Evolutionary conservation across 345 rosid genomes (phyloP).

Genomic region (Citropsis articulata): DNA sequence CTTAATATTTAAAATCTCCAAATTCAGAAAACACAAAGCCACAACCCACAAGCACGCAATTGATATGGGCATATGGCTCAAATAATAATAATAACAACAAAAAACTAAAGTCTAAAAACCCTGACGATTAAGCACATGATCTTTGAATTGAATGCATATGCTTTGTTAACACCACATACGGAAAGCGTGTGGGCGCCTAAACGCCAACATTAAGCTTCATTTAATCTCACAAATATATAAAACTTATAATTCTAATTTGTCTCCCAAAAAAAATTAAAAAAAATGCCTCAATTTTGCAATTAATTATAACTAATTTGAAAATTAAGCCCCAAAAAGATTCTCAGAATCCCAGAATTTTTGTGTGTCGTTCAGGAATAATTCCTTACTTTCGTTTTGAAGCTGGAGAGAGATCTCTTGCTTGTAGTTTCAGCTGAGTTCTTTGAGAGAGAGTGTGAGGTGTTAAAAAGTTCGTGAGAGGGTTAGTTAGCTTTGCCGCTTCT

Average conservation of each 20-base stretch:
- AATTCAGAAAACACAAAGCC: neutral
- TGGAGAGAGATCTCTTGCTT: conserved; percentile 56
- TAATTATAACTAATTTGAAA: neutral
- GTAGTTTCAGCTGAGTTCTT: conserved; percentile 20
- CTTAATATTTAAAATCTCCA: conserved; percentile 5
- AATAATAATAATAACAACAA: neutral
- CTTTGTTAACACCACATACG: conserved; percentile 9
- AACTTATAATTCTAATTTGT: neutral
- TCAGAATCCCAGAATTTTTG: neutral
- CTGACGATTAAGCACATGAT: conserved; percentile 5
- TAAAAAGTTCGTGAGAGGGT: conserved; percentile 4
- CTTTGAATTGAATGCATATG: conserved; percentile 11
- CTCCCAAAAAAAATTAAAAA: neutral
- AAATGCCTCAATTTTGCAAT: neutral
- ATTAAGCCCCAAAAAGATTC: neutral
- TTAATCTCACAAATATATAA: neutral
- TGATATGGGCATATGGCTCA: neutral
- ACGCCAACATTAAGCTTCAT: conserved; percentile 1
- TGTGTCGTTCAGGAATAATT: conserved; percentile 28
- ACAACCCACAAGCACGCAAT: neutral
- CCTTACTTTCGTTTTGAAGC: conserved; percentile 48
- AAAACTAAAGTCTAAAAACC: conserved; percentile 9
- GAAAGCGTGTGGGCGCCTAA: neutral
- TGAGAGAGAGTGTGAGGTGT: conserved; percentile 7
- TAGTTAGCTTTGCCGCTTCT: conserved; percentile 50